These are phyloP conservation scores for Polychaeton citri DNA, from an alignment of 2,329 filamentous ascomycete species.

Conservation along the genomic window DNA sequence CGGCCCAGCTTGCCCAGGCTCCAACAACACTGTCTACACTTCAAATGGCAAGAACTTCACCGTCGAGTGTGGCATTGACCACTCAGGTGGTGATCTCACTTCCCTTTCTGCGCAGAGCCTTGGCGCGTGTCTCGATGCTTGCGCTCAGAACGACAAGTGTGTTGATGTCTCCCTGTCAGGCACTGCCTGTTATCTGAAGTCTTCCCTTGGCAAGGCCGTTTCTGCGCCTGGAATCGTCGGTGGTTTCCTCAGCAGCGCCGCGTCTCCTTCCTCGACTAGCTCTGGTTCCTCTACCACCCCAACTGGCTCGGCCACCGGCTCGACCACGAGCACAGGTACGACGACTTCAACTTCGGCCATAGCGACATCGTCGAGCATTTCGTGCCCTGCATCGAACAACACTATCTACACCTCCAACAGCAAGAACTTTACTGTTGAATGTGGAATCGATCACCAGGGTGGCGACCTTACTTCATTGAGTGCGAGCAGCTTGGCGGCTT, in stretches of 20 bases:
- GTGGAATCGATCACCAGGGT: slow-evolving; percentile 9
- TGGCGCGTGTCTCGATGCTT: slow-evolving; percentile 12
- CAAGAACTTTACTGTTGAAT: slow-evolving; percentile 16
- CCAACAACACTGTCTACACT: slow-evolving; percentile 12
- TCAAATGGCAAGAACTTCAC: slow-evolving; percentile 15
- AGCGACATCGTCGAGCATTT: slow-evolving; percentile 6
- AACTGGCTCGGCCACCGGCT: slow-evolving; percentile 2
- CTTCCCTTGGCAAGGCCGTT: slow-evolving; percentile 8
- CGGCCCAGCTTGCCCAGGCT: slow-evolving; percentile 13
- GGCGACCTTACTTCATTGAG: slow-evolving; percentile 8
- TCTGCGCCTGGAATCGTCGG: slow-evolving; percentile 12
- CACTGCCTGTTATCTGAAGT: slow-evolving; percentile 18
- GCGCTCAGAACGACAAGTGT: slow-evolving; percentile 11
- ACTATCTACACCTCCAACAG: slow-evolving; percentile 11
- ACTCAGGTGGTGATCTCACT: slow-evolving; percentile 8
- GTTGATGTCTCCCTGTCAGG: slow-evolving; percentile 14
- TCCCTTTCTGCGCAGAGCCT: slow-evolving; percentile 7
- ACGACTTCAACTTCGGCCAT: slow-evolving; percentile 4
- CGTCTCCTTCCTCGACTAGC: slow-evolving; percentile 1
- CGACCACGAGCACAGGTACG: slow-evolving; percentile 4
- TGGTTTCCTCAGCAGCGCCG: slow-evolving; percentile 12
- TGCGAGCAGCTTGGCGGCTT: slow-evolving; percentile 9
- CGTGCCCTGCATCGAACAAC: slow-evolving; percentile 16
- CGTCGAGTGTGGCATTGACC: slow-evolving; percentile 13
- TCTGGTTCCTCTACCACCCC: not conserved